Evolutionary conservation across 176 grass and related monocot species (phyloP).

Genomic region (Lolium perenne): DNA sequence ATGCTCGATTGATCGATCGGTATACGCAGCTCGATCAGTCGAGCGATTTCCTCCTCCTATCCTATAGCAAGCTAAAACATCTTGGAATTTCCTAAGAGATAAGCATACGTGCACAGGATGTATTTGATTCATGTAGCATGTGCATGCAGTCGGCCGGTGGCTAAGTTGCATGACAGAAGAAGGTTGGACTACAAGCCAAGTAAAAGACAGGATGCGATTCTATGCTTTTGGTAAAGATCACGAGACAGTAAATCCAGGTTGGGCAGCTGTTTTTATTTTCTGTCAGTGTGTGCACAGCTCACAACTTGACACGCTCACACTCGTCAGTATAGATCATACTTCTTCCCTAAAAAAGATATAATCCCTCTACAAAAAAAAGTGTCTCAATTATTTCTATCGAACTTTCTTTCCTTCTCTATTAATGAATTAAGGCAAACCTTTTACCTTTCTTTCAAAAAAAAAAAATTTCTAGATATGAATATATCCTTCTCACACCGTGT

Average conservation of each 20-base stretch:
- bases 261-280: background rate
- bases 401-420: too few relatives aligned
- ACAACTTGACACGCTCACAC: background rate
- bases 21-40: background rate
- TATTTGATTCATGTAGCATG: background rate
- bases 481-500: too few relatives aligned
- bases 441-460: too few relatives aligned
- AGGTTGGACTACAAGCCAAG: conserved; percentile 47
- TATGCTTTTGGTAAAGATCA: background rate
- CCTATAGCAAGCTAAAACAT: background rate
- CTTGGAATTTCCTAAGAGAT: background rate
- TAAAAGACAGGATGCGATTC: conserved; percentile 43
- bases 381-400: too few relatives aligned
- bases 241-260: background rate
- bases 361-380: too few relatives aligned
- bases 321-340: background rate
- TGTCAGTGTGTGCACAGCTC: background rate
- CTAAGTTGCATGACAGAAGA: conserved; percentile 2
- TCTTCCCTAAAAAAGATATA: too few relatives aligned
- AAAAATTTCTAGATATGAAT: too few relatives aligned
- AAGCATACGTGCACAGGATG: background rate
- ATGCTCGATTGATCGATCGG: background rate
- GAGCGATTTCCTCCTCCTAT: too few relatives aligned
- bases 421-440: too few relatives aligned
- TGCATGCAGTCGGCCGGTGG: conserved; percentile 1